Evolutionary conservation across 495 filamentous ascomycete genomes (phyloP).

Genomic region (Delitschia confertaspora): DNA sequence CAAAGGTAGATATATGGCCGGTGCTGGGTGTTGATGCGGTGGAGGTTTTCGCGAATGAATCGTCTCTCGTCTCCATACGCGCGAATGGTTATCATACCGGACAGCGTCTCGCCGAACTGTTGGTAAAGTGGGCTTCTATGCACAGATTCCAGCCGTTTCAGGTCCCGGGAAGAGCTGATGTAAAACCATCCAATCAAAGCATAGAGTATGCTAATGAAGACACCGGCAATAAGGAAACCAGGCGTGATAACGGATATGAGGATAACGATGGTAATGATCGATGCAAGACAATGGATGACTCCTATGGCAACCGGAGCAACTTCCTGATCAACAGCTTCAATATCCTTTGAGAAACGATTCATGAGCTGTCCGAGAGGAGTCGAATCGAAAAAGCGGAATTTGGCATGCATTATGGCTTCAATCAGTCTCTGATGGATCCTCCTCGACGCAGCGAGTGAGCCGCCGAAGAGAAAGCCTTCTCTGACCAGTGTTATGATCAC

Average conservation of each 20-base stretch:
- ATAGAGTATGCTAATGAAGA: constrained; percentile 81
- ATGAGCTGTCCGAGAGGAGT: constrained; percentile 95
- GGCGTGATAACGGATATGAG: constrained; percentile 92
- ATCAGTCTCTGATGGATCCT: constrained; percentile 75
- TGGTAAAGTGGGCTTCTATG: constrained; percentile 94
- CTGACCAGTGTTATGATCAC: constrained; percentile 66
- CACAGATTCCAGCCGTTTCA: constrained; percentile 91
- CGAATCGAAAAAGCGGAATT: constrained; percentile 95
- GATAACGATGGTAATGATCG: constrained; percentile 78
- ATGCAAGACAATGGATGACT: constrained; percentile 58
- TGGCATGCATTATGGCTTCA: constrained; percentile 70
- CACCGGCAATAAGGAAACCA: constrained; percentile 75
- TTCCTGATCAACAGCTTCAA: constrained; percentile 93
- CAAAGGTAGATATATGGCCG: constrained; percentile 94
- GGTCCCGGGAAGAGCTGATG: constrained; percentile 78
- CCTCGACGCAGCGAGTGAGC: constrained; percentile 80
- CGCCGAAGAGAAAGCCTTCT: constrained; percentile 84
- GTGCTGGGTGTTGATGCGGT: constrained; percentile 79
- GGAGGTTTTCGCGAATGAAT: constrained; percentile 89
- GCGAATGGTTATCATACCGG: constrained; percentile 93
- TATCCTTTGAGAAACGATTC: constrained; percentile 97
- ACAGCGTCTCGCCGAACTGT: constrained; percentile 94
- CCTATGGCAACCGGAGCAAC: constrained; percentile 83
- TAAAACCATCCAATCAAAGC: constrained; percentile 79
- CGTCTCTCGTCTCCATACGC: constrained; percentile 91